Evolutionary conservation across 306 rosid species (phyloP), one percentile per base, ranked within the genome.

Genomic region (Dalbergia cochinchinensis): DNA sequence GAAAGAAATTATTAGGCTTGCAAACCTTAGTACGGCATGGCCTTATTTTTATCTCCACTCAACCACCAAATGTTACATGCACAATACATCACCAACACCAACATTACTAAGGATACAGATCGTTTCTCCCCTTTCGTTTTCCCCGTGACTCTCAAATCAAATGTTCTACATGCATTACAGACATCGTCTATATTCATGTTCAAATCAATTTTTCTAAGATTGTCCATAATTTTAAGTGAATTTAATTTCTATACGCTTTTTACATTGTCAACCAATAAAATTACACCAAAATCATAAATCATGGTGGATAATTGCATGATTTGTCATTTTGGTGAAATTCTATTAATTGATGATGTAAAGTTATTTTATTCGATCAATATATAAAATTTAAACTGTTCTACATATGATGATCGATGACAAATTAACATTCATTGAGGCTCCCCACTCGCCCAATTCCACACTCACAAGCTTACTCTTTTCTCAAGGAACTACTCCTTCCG

Each of bases 401-500:
- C 31, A 26, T 26, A 26, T 3, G 31, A 26, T 26, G 31, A 26
- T 26, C 31, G 3, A 26, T 26, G 31, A 26, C 31, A 22, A 54
- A 69, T 44, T 9, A 42, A 33, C 63, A 45, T 34, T 57, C 44
- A 59, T 54, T 33, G 33, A 22, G 59, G 31, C 31, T 26, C 31
- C 31, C 31, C 31, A 26, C 31, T 47, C 45, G 7, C 57, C 22
- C 39, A 3, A 45, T 59, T 60, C 31, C 16, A 57, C 2, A 20
- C 50, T 53, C 65, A 41, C 3, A 31, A n/a, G 20, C 63, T 79
- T 72, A 79, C 53, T 86, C 73, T 78, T 84, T 73, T 59, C 82
- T 90, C 44, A 83, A 78, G 62, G 90, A 79, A 11, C 60, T 14
- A 11, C 10, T 65, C 72, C 77, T 88, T 48, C 91, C 71, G 37